phyloP scores from a whole-genome alignment of 2,329 filamentous ascomycete species.

The Epicoccum nigrum region DNA sequence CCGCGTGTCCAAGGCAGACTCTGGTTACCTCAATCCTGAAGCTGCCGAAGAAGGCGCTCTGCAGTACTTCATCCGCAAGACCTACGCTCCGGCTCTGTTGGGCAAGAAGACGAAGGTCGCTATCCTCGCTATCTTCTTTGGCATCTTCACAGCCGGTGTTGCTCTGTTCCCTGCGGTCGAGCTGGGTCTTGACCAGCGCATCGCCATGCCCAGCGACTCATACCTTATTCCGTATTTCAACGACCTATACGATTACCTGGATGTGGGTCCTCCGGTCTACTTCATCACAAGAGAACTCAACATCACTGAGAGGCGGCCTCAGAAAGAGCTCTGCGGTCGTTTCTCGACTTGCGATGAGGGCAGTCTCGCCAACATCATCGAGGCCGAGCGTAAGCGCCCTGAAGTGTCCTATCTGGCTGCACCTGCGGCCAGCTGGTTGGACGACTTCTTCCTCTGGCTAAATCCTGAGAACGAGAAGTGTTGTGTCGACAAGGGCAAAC shows the following conservation, averaged over 20 bases:
- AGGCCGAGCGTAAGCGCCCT: constrained; percentile 90
- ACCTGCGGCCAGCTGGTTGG: constrained; percentile 92
- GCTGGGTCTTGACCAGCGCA: constrained; percentile 90
- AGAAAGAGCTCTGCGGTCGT: constrained; percentile 86
- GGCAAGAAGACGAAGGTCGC: constrained; percentile 78
- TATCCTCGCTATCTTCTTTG: constrained; percentile 82
- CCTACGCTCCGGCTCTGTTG: constrained; percentile 82
- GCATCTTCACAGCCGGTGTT: constrained; percentile 82
- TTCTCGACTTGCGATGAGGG: constrained; percentile 87
- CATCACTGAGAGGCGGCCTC: constrained; percentile 73
- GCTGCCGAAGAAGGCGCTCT: constrained; percentile 82
- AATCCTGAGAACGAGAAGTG: constrained; percentile 74
- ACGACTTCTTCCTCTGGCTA: constrained; percentile 97
- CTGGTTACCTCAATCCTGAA: constrained; percentile 71
- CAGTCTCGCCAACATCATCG: constrained; percentile 86
- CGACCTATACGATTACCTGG: constrained; percentile 91
- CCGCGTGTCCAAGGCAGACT: constrained; percentile 74
- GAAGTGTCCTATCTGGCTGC: constrained; percentile 87
- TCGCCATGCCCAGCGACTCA: constrained; percentile 90
- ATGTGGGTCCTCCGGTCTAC: constrained; percentile 91
- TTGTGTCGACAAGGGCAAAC: constrained; percentile 67
- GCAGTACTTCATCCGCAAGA: constrained; percentile 87
- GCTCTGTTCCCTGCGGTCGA: constrained; percentile 84
- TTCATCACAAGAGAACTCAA: constrained; percentile 89
- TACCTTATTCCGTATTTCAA: constrained; percentile 97